phyloP scores from a whole-genome alignment of 2,329 filamentous ascomycete species.

The Verticillium albo-atrum region DNA sequence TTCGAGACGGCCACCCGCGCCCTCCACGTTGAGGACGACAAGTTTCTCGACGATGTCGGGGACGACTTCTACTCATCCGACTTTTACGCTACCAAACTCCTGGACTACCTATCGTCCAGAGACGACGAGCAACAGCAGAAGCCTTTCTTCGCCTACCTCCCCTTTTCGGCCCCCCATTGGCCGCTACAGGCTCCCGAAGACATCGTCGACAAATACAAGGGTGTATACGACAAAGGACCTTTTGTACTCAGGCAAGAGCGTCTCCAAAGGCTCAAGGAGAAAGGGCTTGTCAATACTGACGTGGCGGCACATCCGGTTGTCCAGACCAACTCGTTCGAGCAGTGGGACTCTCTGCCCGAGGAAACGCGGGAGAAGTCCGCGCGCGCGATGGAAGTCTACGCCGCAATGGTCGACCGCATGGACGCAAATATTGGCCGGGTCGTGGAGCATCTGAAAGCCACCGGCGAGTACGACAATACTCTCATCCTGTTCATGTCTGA shows the following conservation, averaged over 20 bases:
- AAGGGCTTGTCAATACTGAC: constrained; percentile 37
- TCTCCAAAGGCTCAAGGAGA: constrained; percentile 49
- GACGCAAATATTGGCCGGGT: constrained; percentile 57
- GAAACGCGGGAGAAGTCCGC: constrained; percentile 43
- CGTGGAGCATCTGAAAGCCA: constrained; percentile 48
- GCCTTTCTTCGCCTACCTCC: constrained; percentile 57
- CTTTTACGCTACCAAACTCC: constrained; percentile 46
- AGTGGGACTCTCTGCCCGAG: constrained; percentile 41
- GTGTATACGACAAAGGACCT: constrained; percentile 57
- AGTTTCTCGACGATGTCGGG: constrained; percentile 36
- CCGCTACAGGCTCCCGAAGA: constrained; percentile 54
- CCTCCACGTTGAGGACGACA: constrained; percentile 30
- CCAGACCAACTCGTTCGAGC: constrained; percentile 37
- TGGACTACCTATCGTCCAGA: constrained; percentile 38
- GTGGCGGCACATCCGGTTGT: constrained; percentile 45
- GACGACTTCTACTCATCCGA: constrained; percentile 51
- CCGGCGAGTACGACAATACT: constrained; percentile 58
- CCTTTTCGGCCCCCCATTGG: constrained; percentile 61
- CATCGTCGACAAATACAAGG: constrained; percentile 51
- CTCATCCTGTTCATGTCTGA: constrained; percentile 61
- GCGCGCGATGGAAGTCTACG: constrained; percentile 57
- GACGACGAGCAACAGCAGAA: constrained; percentile 24
- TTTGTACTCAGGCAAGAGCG: constrained; percentile 49
- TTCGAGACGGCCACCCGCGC: constrained; percentile 21
- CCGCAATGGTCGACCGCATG: constrained; percentile 60